Base-by-base conservation (phyloP, 106 monocot genomes). In the Vanilla planifolia region DNA sequence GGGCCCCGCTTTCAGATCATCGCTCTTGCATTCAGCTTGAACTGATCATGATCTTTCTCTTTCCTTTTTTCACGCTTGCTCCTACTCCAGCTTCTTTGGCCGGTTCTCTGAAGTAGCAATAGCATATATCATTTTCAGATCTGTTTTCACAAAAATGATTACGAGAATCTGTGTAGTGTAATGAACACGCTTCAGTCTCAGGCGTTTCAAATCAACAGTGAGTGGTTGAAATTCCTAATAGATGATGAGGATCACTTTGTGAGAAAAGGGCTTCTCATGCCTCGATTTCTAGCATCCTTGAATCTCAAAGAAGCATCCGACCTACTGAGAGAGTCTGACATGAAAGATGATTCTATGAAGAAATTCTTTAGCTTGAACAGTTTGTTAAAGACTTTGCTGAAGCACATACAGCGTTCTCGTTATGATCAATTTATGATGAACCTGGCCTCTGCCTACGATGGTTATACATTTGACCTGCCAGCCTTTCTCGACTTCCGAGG, bases 401-500 rank as follows among this genome's bases (percentile, higher is more conserved):
- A 45, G 0, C 16, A 45, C 45, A 45, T 45, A 8, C 45, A 45
- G 5, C 2, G 5, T 45, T 2, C 45, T 45, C n/a, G 4, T 45
- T 45, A 13, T 45, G 45, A 45, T 4, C 16, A 45, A 16, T 45
- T 45, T 16, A 45, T 45, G 1, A 13, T 45, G 0, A 45, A 45
- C 16, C 1, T 2, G 2, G 1, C 5, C 14, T 45, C 45, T 0
- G 1, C 45, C 45, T 45, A 45, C 2, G 45, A 45, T 2, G 45
- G 45, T 16, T 45, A 45, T 45, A 13, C 14, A 13, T 45, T 45
- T 16, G 14, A 45, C 17, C 17, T 45, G 45, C n/a, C 45, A 1
- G 45, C 4, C n/a, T 45, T 45, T 45, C 45, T 45, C 4, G 45
- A 45, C 45, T 45, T 45, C 45, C 45, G 45, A 45, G 45, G 45